phyloP scores from a whole-genome alignment of 1,284 basidiomycete species.

The Cerioporus squamosus region DNA sequence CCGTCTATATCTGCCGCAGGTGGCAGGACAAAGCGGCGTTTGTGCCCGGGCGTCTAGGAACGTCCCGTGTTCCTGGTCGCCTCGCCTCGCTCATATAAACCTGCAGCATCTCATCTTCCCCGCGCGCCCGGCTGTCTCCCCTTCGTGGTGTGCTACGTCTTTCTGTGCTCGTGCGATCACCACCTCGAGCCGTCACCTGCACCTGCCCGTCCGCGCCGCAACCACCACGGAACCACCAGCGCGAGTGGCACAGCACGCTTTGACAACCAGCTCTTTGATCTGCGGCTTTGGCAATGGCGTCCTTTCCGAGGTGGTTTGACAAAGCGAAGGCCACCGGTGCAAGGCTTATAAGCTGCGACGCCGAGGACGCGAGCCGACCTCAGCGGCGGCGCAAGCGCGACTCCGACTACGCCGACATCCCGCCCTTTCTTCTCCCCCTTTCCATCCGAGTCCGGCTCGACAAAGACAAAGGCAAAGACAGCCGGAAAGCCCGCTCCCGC shows the following conservation, averaged over 20 bases:
- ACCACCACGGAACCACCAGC: not conserved
- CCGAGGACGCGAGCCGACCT: not conserved
- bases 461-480: not conserved
- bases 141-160: slow-evolving; percentile 1
- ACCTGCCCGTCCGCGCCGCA: not conserved
- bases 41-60: not conserved
- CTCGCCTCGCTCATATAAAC: slow-evolving; percentile 7
- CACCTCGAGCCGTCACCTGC: not conserved
- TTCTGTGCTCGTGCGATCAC: not conserved
- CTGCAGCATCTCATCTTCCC: slow-evolving; percentile 5
- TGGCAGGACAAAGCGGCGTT: slow-evolving; percentile 13
- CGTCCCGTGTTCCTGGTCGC: slow-evolving; percentile 5
- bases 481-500: slow-evolving; percentile 5
- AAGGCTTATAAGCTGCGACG: slow-evolving; percentile 16
- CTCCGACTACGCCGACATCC: slow-evolving; percentile 15
- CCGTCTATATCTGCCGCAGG: not conserved
- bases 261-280: not conserved
- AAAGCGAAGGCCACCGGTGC: slow-evolving; percentile 15
- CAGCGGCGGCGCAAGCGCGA: not conserved
- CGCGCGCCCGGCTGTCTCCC: slow-evolving; percentile 1
- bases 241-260: slow-evolving; percentile 3
- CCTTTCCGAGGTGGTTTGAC: slow-evolving; percentile 21
- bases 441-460: slow-evolving; percentile 16
- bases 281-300: slow-evolving; percentile 10
- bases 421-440: slow-evolving; percentile 21